Evolutionary conservation across 2,329 filamentous ascomycete genomes (phyloP).

Genomic region (Pseudocercospora crystallina): DNA sequence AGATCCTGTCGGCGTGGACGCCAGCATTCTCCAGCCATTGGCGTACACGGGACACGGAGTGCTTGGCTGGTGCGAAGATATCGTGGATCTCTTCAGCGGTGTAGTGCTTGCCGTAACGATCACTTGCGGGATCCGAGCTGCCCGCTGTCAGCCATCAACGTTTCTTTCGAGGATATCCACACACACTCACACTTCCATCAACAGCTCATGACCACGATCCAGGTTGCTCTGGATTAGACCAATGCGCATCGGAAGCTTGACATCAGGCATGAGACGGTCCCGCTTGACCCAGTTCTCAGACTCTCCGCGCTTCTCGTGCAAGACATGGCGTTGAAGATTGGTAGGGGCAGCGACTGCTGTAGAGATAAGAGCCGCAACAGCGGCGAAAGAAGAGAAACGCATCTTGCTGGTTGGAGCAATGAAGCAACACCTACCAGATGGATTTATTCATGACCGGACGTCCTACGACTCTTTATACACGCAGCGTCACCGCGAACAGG

Average conservation of each 20-base stretch:
- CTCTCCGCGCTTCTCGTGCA: slow-evolving; percentile 44
- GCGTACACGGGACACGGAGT: slow-evolving; percentile 37
- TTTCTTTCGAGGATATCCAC: not conserved
- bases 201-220: slow-evolving; percentile 20
- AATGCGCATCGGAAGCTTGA: slow-evolving; percentile 31
- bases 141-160: not conserved
- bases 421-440: slow-evolving; percentile 5
- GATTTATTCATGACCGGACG: too few relatives aligned
- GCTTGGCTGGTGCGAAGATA: slow-evolving; percentile 41
- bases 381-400: slow-evolving; percentile 21
- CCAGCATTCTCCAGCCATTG: slow-evolving; percentile 40
- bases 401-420: slow-evolving; percentile 12
- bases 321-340: slow-evolving; percentile 36
- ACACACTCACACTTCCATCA: slow-evolving; percentile 20
- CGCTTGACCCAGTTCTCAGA: slow-evolving; percentile 42
- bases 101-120: slow-evolving; percentile 43
- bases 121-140: slow-evolving; percentile 22
- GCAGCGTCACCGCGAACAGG: too few relatives aligned
- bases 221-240: slow-evolving; percentile 23
- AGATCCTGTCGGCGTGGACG: slow-evolving; percentile 33
- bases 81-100: slow-evolving; percentile 41
- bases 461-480: too few relatives aligned
- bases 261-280: slow-evolving; percentile 30
- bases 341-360: slow-evolving; percentile 18
- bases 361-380: slow-evolving; percentile 15